Percentiles rank a stretch among this genome's conserved stretches.
Conservation (phyloP, 495 filamentous ascomycete genomes). For the Emericellopsis terricola region DNA sequence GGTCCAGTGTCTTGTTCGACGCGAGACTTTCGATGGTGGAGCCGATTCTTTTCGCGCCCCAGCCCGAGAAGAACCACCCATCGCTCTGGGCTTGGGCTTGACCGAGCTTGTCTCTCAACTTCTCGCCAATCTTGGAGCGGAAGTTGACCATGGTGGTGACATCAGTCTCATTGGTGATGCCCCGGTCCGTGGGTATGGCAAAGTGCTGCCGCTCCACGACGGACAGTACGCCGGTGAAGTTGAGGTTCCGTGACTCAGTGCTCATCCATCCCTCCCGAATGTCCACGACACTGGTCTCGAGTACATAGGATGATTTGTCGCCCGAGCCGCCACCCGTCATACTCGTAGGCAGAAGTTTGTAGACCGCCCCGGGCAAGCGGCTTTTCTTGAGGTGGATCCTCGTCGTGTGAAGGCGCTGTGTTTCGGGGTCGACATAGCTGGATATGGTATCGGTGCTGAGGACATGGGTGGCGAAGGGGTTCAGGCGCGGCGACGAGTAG, state of each 20-base stretch:
- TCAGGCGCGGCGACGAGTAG: slow-evolving; percentile 55
- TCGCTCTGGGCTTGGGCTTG: slow-evolving; percentile 9
- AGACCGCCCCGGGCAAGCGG: slow-evolving; percentile 63
- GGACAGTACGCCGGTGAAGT: slow-evolving; percentile 80
- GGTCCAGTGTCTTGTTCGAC: slow-evolving; percentile 62
- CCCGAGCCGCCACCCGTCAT: slow-evolving; percentile 51
- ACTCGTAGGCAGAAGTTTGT: slow-evolving; percentile 60
- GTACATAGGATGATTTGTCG: slow-evolving; percentile 68
- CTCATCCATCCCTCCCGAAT: slow-evolving; percentile 77
- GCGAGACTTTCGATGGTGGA: slow-evolving; percentile 81
- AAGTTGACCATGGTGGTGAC: slow-evolving; percentile 78
- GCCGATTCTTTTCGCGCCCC: slow-evolving; percentile 70
- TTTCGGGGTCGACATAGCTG: slow-evolving; percentile 59
- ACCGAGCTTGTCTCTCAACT: slow-evolving; percentile 34
- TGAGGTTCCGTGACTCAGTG: slow-evolving; percentile 68
- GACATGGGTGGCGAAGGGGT: slow-evolving; percentile 90
- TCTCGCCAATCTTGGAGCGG: slow-evolving; percentile 61
- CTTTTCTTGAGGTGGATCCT: slow-evolving; percentile 90
- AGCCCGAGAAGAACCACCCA: slow-evolving; percentile 22
- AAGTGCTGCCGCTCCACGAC: slow-evolving; percentile 83
- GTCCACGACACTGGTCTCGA: slow-evolving; percentile 83
- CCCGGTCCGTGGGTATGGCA: slow-evolving; percentile 28
- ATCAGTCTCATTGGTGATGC: slow-evolving; percentile 38
- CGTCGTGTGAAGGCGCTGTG: slow-evolving; percentile 68
- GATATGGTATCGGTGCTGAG: slow-evolving; percentile 91